Base-by-base conservation (phyloP, 805 yeast species). In the Metschnikowia colocasiae region DNA sequence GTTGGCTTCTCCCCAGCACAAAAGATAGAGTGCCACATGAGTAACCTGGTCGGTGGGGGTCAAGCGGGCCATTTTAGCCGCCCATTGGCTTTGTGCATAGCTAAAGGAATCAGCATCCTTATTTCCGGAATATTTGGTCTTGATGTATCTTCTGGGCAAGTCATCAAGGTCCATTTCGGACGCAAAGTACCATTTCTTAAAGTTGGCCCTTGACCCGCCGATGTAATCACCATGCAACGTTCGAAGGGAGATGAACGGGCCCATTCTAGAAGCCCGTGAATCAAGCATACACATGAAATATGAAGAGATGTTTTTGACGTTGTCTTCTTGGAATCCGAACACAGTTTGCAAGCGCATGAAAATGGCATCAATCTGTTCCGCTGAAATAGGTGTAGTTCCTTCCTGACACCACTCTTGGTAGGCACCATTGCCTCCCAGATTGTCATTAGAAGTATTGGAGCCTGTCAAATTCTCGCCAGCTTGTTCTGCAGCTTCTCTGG, bases 1-100 rank as follows among this genome's bases (percentile, higher is more conserved):
- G 59, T 86, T 87, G 0, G 96, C 89, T 61, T 89, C 97, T 0
- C 96, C 95, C 97, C 97, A 89, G 52, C 87, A 79, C 46, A 87
- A 62, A 10, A 89, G 70, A 58, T 82, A 90, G 6, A 89, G 64
- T 0, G 87, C 80, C 15, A 89, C 54, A 52, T 89, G 96, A 13
- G 74, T 67, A 3, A 81, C 69, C 48, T 82, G 74, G 46, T 82
- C 87, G 23, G 71, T 68, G 1, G 84, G 73, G 0, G 78, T 60
- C 38, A 79, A 66, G 0, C 68, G 58, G 26, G 69, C 69, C 83
- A 82, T 79, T 27, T 74, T 75, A 4, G 58, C 57, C 5, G 65
- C 61, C 89, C 87, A 81, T 37, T 72, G 69, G 35, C 59, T 60
- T 53, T 79, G 78, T 1, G 80, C 70, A 27, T 25, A 33, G 10